A percentile compares a stretch with the other conserved stretches of the same genome.
These are phyloP conservation scores for Aegilops sharonensis DNA, from an alignment of 176 grass and related monocot genomes.

Conservation along the genomic window DNA sequence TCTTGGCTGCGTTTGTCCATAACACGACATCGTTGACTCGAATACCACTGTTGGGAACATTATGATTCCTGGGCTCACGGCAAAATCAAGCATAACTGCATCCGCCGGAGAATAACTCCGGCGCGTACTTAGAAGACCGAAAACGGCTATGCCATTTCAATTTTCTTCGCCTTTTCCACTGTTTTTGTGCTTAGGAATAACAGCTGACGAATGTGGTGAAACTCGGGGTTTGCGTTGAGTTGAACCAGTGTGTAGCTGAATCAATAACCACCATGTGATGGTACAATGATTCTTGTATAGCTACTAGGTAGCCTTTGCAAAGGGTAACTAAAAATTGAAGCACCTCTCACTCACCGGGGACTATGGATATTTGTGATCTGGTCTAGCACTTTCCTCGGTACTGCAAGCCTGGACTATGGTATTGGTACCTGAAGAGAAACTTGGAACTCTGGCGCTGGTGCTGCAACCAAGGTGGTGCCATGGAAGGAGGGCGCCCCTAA, in stretches of 20 bases:
- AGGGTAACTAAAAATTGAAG: neutral
- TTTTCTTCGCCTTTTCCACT: neutral
- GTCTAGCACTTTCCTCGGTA: neutral
- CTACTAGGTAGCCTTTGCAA: slow-evolving; percentile 23
- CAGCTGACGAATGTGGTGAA: slow-evolving; percentile 22
- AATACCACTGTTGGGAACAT: neutral
- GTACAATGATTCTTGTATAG: slow-evolving; percentile 32
- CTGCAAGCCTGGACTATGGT: too few relatives aligned
- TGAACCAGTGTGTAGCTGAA: slow-evolving; percentile 27
- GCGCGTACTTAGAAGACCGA: neutral
- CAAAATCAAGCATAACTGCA: neutral
- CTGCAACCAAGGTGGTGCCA: too few relatives aligned
- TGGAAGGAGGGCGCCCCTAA: too few relatives aligned
- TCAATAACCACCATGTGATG: slow-evolving; percentile 8
- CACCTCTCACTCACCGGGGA: too few relatives aligned
- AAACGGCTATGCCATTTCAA: neutral
- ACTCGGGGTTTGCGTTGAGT: neutral
- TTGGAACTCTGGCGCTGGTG: too few relatives aligned
- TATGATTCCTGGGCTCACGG: neutral
- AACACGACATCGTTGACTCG: slow-evolving; percentile 10
- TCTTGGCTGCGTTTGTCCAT: neutral
- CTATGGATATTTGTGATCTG: too few relatives aligned
- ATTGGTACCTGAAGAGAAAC: neutral
- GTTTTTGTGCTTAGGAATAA: slow-evolving; percentile 3
- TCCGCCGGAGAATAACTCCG: slow-evolving; percentile 3